phyloP scores from a whole-genome alignment of 192 early-diverging fungal species.

The Backusella macrospora region DNA sequence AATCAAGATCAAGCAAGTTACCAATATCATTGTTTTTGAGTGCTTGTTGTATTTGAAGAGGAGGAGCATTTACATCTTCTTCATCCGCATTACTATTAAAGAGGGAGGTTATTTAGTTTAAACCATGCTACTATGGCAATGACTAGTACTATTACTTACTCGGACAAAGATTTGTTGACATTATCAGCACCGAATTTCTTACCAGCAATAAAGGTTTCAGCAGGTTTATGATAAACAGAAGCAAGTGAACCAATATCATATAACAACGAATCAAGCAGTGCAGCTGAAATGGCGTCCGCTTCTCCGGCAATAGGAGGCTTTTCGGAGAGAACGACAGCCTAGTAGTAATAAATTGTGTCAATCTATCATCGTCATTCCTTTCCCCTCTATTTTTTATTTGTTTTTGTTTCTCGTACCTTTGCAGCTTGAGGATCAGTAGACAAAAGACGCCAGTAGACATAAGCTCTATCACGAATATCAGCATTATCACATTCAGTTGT shows the following conservation, averaged over 20 bases:
- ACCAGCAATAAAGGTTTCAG: conserved; percentile 72
- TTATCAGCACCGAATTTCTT: conserved; percentile 62
- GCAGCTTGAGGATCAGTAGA: conserved; percentile 93
- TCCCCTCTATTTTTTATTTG: background rate
- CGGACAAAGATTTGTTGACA: conserved; percentile 52
- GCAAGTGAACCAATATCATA: conserved; percentile 86
- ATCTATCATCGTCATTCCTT: conserved; percentile 16
- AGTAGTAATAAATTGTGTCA: conserved; percentile 20
- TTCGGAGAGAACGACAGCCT: conserved; percentile 86
- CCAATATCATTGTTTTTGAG: conserved; percentile 57
- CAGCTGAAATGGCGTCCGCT: conserved; percentile 61
- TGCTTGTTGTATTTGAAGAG: conserved; percentile 47
- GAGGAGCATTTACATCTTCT: conserved; percentile 46
- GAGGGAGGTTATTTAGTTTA: conserved; percentile 22
- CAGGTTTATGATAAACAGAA: conserved; percentile 95
- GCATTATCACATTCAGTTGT: conserved; percentile 91
- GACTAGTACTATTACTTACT: conserved; percentile 41
- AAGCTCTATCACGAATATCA: conserved; percentile 95
- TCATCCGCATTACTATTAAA: conserved; percentile 52
- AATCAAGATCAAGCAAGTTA: conserved; percentile 74
- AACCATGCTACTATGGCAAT: conserved; percentile 19
- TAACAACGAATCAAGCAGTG: conserved; percentile 86
- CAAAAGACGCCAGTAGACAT: conserved; percentile 96
- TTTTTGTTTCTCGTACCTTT: conserved; percentile 56
- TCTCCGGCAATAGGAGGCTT: conserved; percentile 85